Base-by-base conservation (phyloP, 768 basidiomycete genomes). In the Arthromyces matolae region DNA sequence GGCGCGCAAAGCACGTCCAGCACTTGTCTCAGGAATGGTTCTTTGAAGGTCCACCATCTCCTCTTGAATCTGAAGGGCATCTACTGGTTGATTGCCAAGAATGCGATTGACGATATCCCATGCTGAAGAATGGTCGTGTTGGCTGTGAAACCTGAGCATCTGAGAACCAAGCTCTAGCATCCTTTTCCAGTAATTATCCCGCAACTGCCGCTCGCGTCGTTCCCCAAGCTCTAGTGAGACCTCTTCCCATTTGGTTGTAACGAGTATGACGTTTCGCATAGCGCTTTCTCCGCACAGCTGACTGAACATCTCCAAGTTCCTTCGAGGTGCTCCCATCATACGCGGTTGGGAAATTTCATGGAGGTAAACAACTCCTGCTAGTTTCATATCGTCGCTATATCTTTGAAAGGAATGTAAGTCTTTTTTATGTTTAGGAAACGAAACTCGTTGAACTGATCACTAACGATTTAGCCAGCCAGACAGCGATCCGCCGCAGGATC, bases 111-210 rank as follows among this genome's bases (percentile, higher is more conserved):
- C 10, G 51, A 42, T 42, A 54, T 55, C 5, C 49, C 45, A 51
- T 5, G 49, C 55, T 14, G 55, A 51, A 7, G 31, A 9, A 1
- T 29, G 41, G 13, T 61, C 64, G 31, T 63, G 60, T 20, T 51
- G 45, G 45, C 28, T 20, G 13, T 20, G 42, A 22, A 72, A 70
- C 16, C 73, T 68, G 8, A 64, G 53, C 27, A 75, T 51, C n/a
- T 42, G 44, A 2, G 75, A 72, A 12, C 72, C 71, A 54, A 65
- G 65, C 32, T 68, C 66, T 13, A 75, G 60, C 38, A 69, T 71
- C 24, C 66, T 60, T 49, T 71, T 71, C 67, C 76, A 76, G 57
- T 71, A 75, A 44, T 67, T 66, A 50, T 65, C 65, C 23, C 59
- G 56, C 10, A 77, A 66, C 54, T 75, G 70, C 3, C 50, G 47